Percentiles rank a stretch among this genome's conserved stretches.
Conservation (phyloP, 139 green algal genomes). For the Volvox reticuliferus region DNA sequence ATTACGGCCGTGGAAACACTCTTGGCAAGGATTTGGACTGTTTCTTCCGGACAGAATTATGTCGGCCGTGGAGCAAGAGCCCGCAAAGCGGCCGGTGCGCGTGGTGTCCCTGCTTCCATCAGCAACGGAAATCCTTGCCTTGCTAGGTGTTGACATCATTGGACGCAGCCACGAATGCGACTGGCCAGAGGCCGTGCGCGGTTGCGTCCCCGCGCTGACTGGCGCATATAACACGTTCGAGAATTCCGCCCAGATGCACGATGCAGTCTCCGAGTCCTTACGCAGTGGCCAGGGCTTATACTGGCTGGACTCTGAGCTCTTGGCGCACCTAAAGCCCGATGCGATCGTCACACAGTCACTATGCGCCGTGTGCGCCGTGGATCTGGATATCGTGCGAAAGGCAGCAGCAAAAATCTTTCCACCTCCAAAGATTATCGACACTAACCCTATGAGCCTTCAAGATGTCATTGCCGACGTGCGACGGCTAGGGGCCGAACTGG, state of each 20-base stretch:
- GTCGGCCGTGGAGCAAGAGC: background rate
- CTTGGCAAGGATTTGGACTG: too few relatives aligned
- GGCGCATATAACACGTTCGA: conserved; percentile 71
- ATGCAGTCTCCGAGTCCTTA: conserved; percentile 41
- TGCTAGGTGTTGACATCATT: conserved; percentile 56
- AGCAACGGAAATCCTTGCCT: conserved; percentile 79
- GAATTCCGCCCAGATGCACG: conserved; percentile 62
- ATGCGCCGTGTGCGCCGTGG: conserved; percentile 73
- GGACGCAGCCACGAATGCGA: conserved; percentile 77
- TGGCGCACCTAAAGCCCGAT: conserved; percentile 63
- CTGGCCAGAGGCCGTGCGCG: conserved; percentile 55
- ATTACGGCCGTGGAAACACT: too few relatives aligned
- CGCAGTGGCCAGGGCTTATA: conserved; percentile 58
- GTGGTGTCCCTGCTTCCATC: conserved; percentile 81
- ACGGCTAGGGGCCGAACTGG: conserved; percentile 51
- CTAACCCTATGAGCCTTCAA: conserved; percentile 76
- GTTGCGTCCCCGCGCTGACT: conserved; percentile 64
- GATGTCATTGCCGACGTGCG: conserved; percentile 63
- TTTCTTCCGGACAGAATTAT: background rate
- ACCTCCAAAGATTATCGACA: conserved; percentile 62
- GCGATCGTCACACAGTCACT: conserved; percentile 72
- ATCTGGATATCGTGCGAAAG: conserved; percentile 69
- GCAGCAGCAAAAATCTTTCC: conserved; percentile 47
- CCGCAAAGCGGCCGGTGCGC: background rate
- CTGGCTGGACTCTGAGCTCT: conserved; percentile 59